phyloP scores from a whole-genome alignment of 2,329 filamentous ascomycete genomes.

The Xylaria sp. region DNA sequence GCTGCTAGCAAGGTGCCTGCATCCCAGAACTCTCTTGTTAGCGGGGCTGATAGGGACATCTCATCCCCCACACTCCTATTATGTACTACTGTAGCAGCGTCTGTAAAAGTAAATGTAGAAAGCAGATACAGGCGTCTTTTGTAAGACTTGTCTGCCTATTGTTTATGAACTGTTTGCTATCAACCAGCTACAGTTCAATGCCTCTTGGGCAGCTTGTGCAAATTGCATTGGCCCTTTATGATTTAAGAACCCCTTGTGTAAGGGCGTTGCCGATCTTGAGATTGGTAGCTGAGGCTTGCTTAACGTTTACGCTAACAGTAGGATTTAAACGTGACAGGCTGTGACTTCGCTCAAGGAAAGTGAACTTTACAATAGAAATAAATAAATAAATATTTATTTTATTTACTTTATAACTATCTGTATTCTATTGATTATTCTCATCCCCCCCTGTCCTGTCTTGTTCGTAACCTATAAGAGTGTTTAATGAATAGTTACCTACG shows the following conservation, averaged over 20 bases:
- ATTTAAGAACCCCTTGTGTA: neutral
- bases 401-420: constrained; percentile 2
- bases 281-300: neutral
- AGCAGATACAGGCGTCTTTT: neutral
- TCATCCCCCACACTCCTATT: neutral
- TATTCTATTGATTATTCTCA: neutral
- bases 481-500: constrained; percentile 6
- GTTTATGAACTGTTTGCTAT: neutral
- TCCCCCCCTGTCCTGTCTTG: neutral
- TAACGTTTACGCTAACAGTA: neutral
- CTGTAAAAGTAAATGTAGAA: too few relatives aligned
- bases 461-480: neutral
- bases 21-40: neutral
- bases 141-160: neutral
- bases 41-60: neutral
- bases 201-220: neutral
- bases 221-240: neutral
- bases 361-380: neutral
- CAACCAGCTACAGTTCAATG: neutral
- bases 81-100: too few relatives aligned
- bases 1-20: neutral
- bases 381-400: constrained; percentile 22
- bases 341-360: neutral
- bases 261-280: neutral
- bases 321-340: neutral